These are phyloP conservation scores for Macrolepiota fuliginosa DNA, from an alignment of 768 basidiomycete species.

Conservation along the genomic window DNA sequence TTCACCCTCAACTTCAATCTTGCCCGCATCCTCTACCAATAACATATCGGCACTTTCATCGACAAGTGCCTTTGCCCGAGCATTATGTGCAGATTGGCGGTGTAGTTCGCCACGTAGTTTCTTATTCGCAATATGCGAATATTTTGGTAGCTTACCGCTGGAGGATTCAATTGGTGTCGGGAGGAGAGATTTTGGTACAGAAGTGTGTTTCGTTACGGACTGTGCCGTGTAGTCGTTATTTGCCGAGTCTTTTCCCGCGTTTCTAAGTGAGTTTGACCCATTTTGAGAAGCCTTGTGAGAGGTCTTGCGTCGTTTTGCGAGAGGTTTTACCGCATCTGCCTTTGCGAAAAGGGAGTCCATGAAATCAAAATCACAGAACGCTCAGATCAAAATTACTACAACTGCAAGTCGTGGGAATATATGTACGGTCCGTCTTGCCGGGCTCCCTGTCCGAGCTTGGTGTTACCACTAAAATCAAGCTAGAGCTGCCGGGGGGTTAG, in stretches of 20 bases:
- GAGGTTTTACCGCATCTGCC: conserved; percentile 55
- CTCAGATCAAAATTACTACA: conserved; percentile 3
- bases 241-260: not conserved
- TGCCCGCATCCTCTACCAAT: conserved; percentile 66
- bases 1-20: conserved; percentile 71
- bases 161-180: conserved; percentile 34
- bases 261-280: not conserved
- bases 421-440: not conserved
- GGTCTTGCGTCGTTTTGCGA: conserved; percentile 32
- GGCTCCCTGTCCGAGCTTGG: too few relatives aligned
- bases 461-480: too few relatives aligned
- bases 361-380: not conserved
- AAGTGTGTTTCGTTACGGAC: conserved; percentile 57
- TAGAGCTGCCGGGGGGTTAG: too few relatives aligned
- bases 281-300: conserved; percentile 25
- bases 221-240: conserved; percentile 48
- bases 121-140: conserved; percentile 67
- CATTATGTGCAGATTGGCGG: conserved; percentile 58
- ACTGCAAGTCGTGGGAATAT: not conserved
- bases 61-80: conserved; percentile 56
- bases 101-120: conserved; percentile 72
- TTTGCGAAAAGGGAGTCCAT: conserved; percentile 79
- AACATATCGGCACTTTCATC: conserved; percentile 68
- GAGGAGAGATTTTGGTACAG: conserved; percentile 66
- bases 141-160: conserved; percentile 40